A percentile compares a stretch with the other conserved stretches of the same genome.
phyloP scores from a whole-genome alignment of 2,329 filamentous ascomycete species.

The Diplodia sapinea region DNA sequence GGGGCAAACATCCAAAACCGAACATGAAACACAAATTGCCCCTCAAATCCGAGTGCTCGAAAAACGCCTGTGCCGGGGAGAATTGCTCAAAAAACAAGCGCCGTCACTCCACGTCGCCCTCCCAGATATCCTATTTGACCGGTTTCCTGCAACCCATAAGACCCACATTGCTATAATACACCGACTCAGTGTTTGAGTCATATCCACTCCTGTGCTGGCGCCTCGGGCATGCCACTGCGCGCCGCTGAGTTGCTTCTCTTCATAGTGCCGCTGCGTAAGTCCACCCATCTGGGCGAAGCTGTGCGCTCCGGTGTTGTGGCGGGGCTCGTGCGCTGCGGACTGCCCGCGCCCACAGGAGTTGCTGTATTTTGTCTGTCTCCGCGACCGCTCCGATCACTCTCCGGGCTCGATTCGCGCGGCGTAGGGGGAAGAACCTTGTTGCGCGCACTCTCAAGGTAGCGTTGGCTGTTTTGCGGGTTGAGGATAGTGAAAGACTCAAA shows the following conservation, averaged over 20 bases:
- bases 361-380: background rate
- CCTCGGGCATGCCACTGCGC: slow-evolving; percentile 4
- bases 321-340: slow-evolving; percentile 6
- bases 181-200: background rate
- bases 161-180: slow-evolving; percentile 23
- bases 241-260: slow-evolving; percentile 10
- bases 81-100: slow-evolving; percentile 12
- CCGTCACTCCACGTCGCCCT: background rate
- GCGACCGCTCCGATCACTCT: background rate
- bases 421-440: slow-evolving; percentile 45
- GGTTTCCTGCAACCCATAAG: background rate
- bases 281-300: slow-evolving; percentile 23
- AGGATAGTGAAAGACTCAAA: slow-evolving; percentile 27
- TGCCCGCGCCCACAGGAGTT: background rate
- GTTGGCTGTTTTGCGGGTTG: slow-evolving; percentile 37
- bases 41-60: slow-evolving; percentile 18
- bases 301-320: slow-evolving; percentile 8
- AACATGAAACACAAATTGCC: slow-evolving; percentile 12
- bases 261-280: slow-evolving; percentile 20
- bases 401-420: slow-evolving; percentile 33
- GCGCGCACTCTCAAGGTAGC: slow-evolving; percentile 44
- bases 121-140: background rate
- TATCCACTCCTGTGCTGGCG: slow-evolving; percentile 18
- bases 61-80: slow-evolving; percentile 20
- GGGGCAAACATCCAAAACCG: slow-evolving; percentile 16